Base-by-base conservation (phyloP, 2,329 filamentous ascomycete genomes). In the Cordyceps javanica region DNA sequence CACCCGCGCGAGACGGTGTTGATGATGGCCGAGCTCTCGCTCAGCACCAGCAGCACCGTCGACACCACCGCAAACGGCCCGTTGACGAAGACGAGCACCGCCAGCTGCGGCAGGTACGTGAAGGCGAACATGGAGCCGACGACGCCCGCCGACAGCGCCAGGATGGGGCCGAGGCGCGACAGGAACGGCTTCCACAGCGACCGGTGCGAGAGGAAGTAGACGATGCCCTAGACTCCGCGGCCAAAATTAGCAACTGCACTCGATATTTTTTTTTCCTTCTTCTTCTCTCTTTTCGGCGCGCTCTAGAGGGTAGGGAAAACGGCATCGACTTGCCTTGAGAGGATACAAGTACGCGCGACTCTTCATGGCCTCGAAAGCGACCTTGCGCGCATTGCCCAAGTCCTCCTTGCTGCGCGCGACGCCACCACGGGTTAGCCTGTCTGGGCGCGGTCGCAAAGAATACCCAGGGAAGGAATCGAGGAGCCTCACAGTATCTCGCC, bases 281-380 rank as follows among this genome's bases (percentile, higher is more conserved):
- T 25, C 11, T 16, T 34, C n/a, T 11, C 19, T 55, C 23, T 28
- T 19, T 16, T 38, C 11, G 51, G 5, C 9, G 39, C 30, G 23
- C 19, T 6, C 25, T 32, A n/a, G 26, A 39, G 10, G 50, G 38
- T 21, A 45, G 16, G 19, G 14, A 51, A 26, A 16, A 8, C 3
- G n/a, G 3, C 5, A 2, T 8, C 11, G 21, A n/a, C 60, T 32
- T 68, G 81, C 79, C 77, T 82, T 91, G 72, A 97, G 79, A 26
- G 93, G 93, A 72, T 96, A 97, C 62, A 95, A 72, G 69, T 94
- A 96, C 25, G 91, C 84, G 51, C 85, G 83, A 62, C 91, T 96
- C 65, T 79, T 83, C 53, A 86, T 82, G 32, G 90, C 89, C 66
- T 90, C 84, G 41, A 79, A 73, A 42, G 90, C 79, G 38, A 91